phyloP scores from a whole-genome alignment of 2,329 filamentous ascomycete genomes.

The Fusarium xylarioides region DNA sequence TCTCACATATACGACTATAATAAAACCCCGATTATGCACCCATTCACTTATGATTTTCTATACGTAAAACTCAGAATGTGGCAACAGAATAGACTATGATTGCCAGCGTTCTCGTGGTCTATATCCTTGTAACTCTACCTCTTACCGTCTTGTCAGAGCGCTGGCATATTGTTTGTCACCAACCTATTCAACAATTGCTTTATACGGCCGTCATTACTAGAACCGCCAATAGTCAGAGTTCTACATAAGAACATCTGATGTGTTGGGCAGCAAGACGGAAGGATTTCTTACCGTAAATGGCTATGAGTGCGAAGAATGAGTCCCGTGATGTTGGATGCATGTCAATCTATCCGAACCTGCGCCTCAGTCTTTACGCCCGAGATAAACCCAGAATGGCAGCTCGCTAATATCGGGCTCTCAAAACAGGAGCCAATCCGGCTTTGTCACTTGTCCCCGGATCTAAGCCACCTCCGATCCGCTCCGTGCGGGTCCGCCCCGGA shows the following conservation, averaged over 20 bases:
- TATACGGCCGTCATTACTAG: not conserved
- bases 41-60: not conserved
- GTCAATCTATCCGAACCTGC: conserved; percentile 5
- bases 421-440: not conserved
- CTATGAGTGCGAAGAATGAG: conserved; percentile 15
- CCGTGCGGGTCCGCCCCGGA: conserved; percentile 25
- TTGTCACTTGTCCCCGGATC: conserved; percentile 22
- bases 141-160: not conserved
- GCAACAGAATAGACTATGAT: not conserved
- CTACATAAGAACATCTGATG: not conserved
- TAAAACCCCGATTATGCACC: not conserved
- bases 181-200: not conserved
- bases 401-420: not conserved
- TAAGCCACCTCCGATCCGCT: conserved; percentile 37
- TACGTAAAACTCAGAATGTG: not conserved
- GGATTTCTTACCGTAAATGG: not conserved
- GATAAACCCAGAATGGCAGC: conserved; percentile 30
- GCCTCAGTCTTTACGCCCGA: conserved; percentile 32
- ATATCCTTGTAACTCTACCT: not conserved
- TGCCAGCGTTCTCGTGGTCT: not conserved
- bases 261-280: conserved; percentile 8
- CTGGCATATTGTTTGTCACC: not conserved
- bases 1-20: not conserved
- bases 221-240: not conserved
- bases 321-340: conserved; percentile 19